Evolutionary conservation across 257 asterid genomes (phyloP), one percentile per base, ranked within the genome.

Genomic region (Nicotiana benthamiana): DNA sequence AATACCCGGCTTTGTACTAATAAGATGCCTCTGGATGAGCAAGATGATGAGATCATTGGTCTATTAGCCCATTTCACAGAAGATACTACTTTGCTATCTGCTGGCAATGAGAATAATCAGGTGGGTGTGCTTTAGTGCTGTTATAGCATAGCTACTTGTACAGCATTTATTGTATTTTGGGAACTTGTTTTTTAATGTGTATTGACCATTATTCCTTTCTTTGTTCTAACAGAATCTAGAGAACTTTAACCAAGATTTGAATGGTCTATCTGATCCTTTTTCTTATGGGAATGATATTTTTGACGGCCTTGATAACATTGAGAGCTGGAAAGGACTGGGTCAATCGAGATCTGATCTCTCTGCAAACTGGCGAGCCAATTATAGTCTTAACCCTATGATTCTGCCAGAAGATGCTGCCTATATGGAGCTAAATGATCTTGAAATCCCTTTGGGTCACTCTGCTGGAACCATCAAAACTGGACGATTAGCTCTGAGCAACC

Each of bases 371-470:
- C 75, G 59, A 24, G 86, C 81, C 75, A 82, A 60, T 67, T 24
- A n/a, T 57, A 78, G 64, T 81, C 34, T 77, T 59, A 75, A 75
- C 61, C 79, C 52, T 54, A 75, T 86, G 82, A 74, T 52, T 22
- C 75, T 30, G 13, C 68, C 48, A 62, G 87, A 86, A 20, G 91
- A 81, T 78, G 77, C 80, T n/a, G 79, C 81, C 54, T 92, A 70
- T 82, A 56, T 94, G 67, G 97, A 94, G 75, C 93, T 92, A 20
- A 26, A 83, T 72, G 98, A 94, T 89, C 89, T 94, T 48, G 78
- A 67, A 52, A 13, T 27, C 11, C 94, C 95, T 3, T 75, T 90
- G 88, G 81, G 83, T 75, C 72, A 75, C 88, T 22, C 85, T 40
- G 46, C 61, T 34, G 88, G 80, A 77, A 79, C 75, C 76, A 11